These are phyloP conservation scores for Patellifolia procumbens DNA, from an alignment of 179 eudicot species.

Conservation along the genomic window DNA sequence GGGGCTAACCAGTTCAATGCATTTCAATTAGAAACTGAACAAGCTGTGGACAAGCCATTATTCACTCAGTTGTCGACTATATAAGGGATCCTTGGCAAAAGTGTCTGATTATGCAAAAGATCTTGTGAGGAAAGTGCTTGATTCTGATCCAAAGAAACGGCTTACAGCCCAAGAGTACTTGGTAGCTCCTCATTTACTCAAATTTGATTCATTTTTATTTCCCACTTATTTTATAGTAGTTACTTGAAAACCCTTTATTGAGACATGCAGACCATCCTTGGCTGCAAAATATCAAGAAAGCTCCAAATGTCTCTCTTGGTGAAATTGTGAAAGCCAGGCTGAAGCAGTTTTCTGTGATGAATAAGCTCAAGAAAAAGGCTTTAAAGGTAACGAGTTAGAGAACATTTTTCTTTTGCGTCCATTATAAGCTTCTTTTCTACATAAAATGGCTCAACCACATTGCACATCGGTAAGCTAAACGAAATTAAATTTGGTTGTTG, in stretches of 20 bases:
- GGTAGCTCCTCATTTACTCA: conserved; percentile 39
- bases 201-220: not conserved
- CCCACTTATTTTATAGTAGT: conserved; percentile 1
- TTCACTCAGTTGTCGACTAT: conserved; percentile 71
- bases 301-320: conserved; percentile 74
- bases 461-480: not conserved
- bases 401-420: not conserved
- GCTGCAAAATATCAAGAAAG: conserved; percentile 76
- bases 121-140: conserved; percentile 76
- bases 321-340: conserved; percentile 84
- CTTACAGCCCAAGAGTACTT: conserved; percentile 79
- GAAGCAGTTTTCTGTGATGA: conserved; percentile 87
- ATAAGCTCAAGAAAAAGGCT: conserved; percentile 85
- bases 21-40: conserved; percentile 67
- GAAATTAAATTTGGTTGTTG: not conserved
- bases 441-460: not conserved
- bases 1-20: conserved; percentile 21
- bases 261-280: conserved; percentile 68
- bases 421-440: not conserved
- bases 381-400: conserved; percentile 47
- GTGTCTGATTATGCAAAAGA: conserved; percentile 88
- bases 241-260: conserved; percentile 9
- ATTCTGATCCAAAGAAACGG: conserved; percentile 68
- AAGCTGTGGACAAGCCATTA: conserved; percentile 94
- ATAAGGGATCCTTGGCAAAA: conserved; percentile 87